phyloP scores from a whole-genome alignment of 208 protist species.

The Trypanosoma scelopori region DNA sequence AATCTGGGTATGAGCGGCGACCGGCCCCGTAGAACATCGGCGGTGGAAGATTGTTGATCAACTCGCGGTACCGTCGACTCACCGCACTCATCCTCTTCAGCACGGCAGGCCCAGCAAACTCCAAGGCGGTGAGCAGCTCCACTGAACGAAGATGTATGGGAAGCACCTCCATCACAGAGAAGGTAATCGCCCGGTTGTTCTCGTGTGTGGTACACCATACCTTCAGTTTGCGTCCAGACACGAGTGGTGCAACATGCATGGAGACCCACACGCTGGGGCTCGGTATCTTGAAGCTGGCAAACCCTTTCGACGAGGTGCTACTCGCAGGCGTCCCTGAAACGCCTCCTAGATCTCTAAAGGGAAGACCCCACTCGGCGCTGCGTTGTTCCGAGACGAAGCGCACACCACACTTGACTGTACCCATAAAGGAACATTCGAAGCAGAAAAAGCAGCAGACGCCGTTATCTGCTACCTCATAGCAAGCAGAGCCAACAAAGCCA shows the following conservation, averaged over 20 bases:
- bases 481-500: conserved; percentile 62
- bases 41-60: conserved; percentile 72
- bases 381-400: conserved; percentile 48
- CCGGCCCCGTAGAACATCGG: conserved; percentile 52
- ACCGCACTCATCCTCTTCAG: conserved; percentile 74
- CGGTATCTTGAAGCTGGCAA: conserved; percentile 17
- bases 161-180: conserved; percentile 51
- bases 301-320: conserved; percentile 2
- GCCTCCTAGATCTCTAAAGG: conserved; percentile 33
- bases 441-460: conserved; percentile 61
- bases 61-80: conserved; percentile 52
- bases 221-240: conserved; percentile 13
- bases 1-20: conserved; percentile 68
- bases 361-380: conserved; percentile 33
- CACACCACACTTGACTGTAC: conserved; percentile 57
- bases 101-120: conserved; percentile 59
- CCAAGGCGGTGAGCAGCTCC: conserved; percentile 66
- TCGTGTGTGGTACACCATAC: conserved; percentile 15
- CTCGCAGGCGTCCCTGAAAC: not conserved
- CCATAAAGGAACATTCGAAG: conserved; percentile 71
- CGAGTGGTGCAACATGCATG: conserved; percentile 7
- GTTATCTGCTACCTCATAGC: conserved; percentile 58
- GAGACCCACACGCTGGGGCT: conserved; percentile 17
- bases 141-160: conserved; percentile 53
- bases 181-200: conserved; percentile 32